Base-by-base conservation (phyloP, 2,329 filamentous ascomycete genomes). In the Penicillium janthinellum region DNA sequence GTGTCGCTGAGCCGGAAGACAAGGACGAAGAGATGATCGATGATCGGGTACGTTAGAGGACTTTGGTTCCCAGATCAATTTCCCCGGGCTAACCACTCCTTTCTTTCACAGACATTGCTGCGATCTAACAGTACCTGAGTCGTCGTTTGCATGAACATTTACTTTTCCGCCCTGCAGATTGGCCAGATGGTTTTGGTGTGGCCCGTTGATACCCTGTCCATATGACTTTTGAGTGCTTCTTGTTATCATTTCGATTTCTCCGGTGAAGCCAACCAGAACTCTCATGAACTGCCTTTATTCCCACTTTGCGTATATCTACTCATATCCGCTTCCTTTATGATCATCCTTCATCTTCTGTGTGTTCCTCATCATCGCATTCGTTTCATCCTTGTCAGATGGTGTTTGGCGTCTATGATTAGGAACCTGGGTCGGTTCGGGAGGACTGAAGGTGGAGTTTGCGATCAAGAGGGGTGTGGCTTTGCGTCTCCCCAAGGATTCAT, bases 1-100 rank as follows among this genome's bases (percentile, higher is more conserved):
- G 82, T 63, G 75, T 84, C 57, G 86, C 51, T 87, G 55, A 91
- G 87, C 73, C 88, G 89, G 60, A 62, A 51, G 60, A 61, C 39
- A 47, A 52, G 39, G 59, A 62, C 39, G 53, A 59, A 44, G 41
- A 50, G 58, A 56, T 63, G 67, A 61, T 60, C 37, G 57, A 59
- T 48, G 39, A 49, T 52, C 53, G 25, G 57, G 57, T 59, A 54
- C 47, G 59, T 60, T 60, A 57, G 45, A 41, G 20, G 44, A 53
- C 28, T 56, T 17, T 17, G 11, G 44, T 56, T 39, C n/a, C 28
- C 28, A 22, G 38, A 57, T 25, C 58, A 54, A 22, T 8, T 31
- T 25, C 20, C 44, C 49, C 12, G 17, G 22, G 38, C 58, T 60
- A 57, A 56, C 53, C 52, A 17, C 31, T 39, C 28, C 37, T 22